phyloP scores from a whole-genome alignment of 495 filamentous ascomycete genomes.

The Aspergillus saccharolyticus region DNA sequence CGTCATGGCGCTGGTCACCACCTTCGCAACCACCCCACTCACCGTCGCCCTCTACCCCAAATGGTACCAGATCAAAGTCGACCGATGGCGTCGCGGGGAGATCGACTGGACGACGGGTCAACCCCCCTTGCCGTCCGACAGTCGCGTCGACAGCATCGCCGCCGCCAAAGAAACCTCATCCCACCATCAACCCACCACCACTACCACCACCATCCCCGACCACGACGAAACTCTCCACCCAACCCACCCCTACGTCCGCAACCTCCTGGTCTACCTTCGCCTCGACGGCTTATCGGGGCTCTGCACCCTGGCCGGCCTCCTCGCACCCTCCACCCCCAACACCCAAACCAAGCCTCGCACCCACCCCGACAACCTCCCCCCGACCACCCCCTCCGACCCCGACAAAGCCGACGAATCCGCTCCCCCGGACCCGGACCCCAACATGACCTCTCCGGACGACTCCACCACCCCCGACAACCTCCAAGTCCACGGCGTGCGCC shows the following conservation, averaged over 20 bases:
- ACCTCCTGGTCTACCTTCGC: constrained; percentile 66
- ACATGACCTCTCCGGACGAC: no score
- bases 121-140: constrained; percentile 37
- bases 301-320: constrained; percentile 75
- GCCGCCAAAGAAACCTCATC: constrained; percentile 41
- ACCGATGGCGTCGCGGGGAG: constrained; percentile 84
- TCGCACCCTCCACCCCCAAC: constrained; percentile 38
- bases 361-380: constrained; percentile 42
- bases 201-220: constrained; percentile 23
- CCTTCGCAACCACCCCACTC: constrained; percentile 83
- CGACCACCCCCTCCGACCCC: constrained; percentile 12
- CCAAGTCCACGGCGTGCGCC: constrained; percentile 77
- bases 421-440: background rate
- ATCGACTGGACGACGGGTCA: constrained; percentile 85
- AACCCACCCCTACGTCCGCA: constrained; percentile 32
- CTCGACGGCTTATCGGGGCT: constrained; percentile 84
- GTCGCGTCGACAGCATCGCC: constrained; percentile 32
- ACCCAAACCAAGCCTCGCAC: constrained; percentile 27
- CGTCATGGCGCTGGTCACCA: constrained; percentile 94
- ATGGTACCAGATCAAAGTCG: constrained; percentile 88
- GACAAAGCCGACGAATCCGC: constrained; percentile 29
- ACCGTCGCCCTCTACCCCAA: constrained; percentile 74
- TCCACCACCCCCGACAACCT: constrained; percentile 40
- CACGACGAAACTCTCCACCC: no score
- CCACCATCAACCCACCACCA: background rate